phyloP scores from a whole-genome alignment of 352 stramenopile species.

The Phytophthora pistaciae region DNA sequence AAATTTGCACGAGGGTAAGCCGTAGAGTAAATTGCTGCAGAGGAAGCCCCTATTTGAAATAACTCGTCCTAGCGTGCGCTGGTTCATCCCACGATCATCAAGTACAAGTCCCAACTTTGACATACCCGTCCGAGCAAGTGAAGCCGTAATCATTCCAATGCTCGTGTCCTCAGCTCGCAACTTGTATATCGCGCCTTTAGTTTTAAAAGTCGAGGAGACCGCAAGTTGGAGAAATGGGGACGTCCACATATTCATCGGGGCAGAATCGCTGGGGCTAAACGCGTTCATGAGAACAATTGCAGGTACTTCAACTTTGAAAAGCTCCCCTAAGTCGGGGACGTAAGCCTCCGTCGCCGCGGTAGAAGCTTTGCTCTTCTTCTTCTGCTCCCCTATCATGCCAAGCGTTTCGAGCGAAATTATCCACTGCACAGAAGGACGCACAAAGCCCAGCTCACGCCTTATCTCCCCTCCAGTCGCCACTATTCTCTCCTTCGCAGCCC shows the following conservation, averaged over 20 bases:
- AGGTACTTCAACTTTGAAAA: background rate
- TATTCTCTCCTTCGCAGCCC: slow-evolving; percentile 9
- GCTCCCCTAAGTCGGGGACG: background rate
- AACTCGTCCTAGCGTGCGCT: background rate
- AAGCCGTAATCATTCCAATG: background rate
- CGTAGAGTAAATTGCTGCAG: background rate
- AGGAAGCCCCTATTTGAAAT: background rate
- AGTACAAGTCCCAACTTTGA: background rate
- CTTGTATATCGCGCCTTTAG: background rate
- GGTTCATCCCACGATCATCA: background rate
- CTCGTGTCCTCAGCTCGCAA: background rate
- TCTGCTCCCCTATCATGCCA: background rate
- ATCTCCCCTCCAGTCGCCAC: slow-evolving; percentile 7
- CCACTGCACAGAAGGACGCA: slow-evolving; percentile 5
- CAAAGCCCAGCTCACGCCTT: background rate
- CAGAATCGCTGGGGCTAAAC: background rate
- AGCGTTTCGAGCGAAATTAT: background rate
- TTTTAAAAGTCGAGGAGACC: background rate
- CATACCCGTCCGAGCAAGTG: background rate
- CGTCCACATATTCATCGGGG: background rate
- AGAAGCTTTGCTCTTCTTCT: background rate
- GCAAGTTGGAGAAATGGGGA: background rate
- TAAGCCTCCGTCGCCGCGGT: background rate
- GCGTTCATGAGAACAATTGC: background rate
- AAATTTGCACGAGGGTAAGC: background rate